phyloP scores from a whole-genome alignment of 345 rosid species.

The Citrus australasica region DNA sequence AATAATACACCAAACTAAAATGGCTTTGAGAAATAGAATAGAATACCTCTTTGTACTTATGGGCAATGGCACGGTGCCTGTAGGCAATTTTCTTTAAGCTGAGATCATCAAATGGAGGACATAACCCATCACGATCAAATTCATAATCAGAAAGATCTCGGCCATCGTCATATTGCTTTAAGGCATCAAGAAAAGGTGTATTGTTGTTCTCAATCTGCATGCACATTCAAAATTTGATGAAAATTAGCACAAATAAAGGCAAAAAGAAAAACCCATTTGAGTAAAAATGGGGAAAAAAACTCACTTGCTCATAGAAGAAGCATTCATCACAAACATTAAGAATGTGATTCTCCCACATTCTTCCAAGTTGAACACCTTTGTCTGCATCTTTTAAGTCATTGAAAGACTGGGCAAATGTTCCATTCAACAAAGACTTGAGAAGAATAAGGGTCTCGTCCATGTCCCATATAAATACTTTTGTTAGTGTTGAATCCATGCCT shows the following conservation, averaged over 20 bases:
- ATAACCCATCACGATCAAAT: conserved; percentile 58
- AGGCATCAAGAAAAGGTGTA: conserved; percentile 62
- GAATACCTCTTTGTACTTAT: conserved; percentile 60
- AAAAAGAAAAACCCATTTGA: not conserved
- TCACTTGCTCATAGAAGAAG: conserved; percentile 82
- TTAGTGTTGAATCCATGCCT: conserved; percentile 24
- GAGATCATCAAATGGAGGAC: conserved; percentile 50
- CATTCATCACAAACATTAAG: conserved; percentile 61
- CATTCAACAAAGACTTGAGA: conserved; percentile 74
- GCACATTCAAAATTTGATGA: conserved; percentile 3
- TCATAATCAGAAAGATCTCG: conserved; percentile 63
- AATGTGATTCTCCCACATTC: conserved; percentile 79
- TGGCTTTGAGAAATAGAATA: not conserved
- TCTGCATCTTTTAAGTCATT: conserved; percentile 54
- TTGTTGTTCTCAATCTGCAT: conserved; percentile 79
- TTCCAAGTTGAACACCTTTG: conserved; percentile 69
- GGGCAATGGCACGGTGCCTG: conserved; percentile 56
- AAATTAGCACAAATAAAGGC: not conserved
- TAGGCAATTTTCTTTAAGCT: conserved; percentile 74
- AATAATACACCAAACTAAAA: not conserved
- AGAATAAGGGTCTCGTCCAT: conserved; percentile 94
- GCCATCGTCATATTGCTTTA: conserved; percentile 66
- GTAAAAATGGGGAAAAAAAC: conserved; percentile 3
- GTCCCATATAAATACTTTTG: conserved; percentile 77
- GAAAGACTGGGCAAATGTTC: conserved; percentile 55